Percentiles rank a stretch among this genome's conserved stretches.
Evolutionary conservation across 2,329 filamentous ascomycete genomes (phyloP).

Genomic region (Bipolaris oryzae): DNA sequence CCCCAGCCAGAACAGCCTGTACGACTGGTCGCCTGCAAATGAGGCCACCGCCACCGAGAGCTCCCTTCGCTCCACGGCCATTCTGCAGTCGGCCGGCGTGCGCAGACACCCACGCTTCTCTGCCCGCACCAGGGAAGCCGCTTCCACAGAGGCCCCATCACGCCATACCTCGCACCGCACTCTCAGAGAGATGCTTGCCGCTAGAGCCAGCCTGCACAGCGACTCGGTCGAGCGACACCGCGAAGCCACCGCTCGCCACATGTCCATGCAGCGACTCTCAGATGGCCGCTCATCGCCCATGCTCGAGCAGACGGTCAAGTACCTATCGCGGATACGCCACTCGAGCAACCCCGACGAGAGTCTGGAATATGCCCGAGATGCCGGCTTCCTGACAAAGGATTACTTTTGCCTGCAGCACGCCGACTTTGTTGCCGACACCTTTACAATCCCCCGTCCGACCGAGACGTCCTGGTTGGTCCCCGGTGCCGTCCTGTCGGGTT

Average conservation of each 20-base stretch:
- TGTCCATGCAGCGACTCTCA: constrained; percentile 15
- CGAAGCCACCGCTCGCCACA: constrained; percentile 4
- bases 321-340: constrained; percentile 64
- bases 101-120: constrained; percentile 49
- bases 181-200: constrained; percentile 36
- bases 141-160: constrained; percentile 45
- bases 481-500: constrained; percentile 66
- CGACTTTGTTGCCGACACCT: constrained; percentile 65
- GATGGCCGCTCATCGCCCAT: constrained; percentile 41
- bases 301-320: constrained; percentile 65
- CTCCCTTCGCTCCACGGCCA: constrained; percentile 48
- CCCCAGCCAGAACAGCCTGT: constrained; percentile 60
- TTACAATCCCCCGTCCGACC: constrained; percentile 57
- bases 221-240: constrained; percentile 10
- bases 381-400: constrained; percentile 60
- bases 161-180: constrained; percentile 25
- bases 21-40: constrained; percentile 64
- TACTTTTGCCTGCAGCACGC: constrained; percentile 59
- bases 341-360: constrained; percentile 62
- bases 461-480: constrained; percentile 67
- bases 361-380: constrained; percentile 59
- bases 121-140: constrained; percentile 41
- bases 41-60: constrained; percentile 40
- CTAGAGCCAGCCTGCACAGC: constrained; percentile 22
- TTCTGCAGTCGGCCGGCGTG: constrained; percentile 46